Evolutionary conservation across 176 grass and related monocot species (phyloP).

Genomic region (Aegilops longissima): DNA sequence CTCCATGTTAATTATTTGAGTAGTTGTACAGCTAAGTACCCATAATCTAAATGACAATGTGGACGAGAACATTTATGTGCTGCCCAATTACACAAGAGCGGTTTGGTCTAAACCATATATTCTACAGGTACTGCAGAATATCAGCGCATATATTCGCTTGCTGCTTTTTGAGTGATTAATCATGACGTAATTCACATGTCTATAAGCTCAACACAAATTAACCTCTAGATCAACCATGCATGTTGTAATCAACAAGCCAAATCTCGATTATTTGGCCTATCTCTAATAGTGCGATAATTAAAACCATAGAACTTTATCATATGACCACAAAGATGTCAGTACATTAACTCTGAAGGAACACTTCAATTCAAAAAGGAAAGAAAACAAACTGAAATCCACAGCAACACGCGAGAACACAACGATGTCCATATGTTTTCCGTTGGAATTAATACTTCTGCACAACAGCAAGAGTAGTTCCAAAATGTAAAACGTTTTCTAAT

Average conservation of each 20-base stretch:
- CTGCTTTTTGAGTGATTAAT: conserved; percentile 29
- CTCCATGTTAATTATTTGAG: conserved; percentile 1
- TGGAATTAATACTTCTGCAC: background rate
- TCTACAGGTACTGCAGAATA: background rate
- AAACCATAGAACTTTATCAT: background rate
- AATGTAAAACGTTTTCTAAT: too few relatives aligned
- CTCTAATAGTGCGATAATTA: background rate
- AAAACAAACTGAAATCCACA: background rate
- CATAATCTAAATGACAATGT: background rate
- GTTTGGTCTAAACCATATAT: background rate
- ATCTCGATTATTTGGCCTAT: background rate
- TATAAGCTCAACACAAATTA: background rate
- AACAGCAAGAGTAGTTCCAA: background rate
- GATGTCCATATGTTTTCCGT: background rate
- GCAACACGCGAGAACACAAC: background rate
- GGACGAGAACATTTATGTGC: background rate
- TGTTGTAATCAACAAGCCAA: too few relatives aligned
- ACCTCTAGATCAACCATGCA: background rate
- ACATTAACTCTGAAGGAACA: background rate
- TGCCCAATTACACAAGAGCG: background rate
- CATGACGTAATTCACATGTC: conserved; percentile 17
- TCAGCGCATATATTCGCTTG: conserved; percentile 10
- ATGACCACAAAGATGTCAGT: background rate
- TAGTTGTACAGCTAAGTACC: too few relatives aligned
- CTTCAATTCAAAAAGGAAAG: background rate